A percentile compares a stretch with the other conserved stretches of the same genome.
Evolutionary conservation across 2,329 filamentous ascomycete species (phyloP).

Genomic region (Penicillium griseofulvum): DNA sequence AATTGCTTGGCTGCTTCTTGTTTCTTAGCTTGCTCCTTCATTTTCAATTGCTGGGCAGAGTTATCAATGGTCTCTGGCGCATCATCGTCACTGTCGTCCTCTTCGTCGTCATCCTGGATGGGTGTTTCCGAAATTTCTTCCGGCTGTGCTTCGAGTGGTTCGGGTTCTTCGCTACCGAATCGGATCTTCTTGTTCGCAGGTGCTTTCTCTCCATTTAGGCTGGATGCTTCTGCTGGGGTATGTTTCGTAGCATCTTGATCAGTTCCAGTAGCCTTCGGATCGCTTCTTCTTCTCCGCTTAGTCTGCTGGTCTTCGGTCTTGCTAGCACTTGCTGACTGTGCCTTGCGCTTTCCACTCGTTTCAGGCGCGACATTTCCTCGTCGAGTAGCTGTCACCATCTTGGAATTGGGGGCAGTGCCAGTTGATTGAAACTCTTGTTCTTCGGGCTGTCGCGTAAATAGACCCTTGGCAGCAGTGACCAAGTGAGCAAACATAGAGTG

Average conservation of each 20-base stretch:
- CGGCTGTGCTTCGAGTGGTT: conserved; percentile 18
- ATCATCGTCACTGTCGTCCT: conserved; percentile 38
- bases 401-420: conserved; percentile 19
- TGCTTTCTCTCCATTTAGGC: conserved; percentile 15
- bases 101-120: conserved; percentile 25
- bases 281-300: conserved; percentile 37
- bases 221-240: conserved; percentile 7
- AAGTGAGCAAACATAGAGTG: conserved; percentile 44
- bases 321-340: conserved; percentile 18
- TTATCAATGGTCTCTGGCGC: conserved; percentile 45
- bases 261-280: conserved; percentile 19
- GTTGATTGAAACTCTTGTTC: conserved; percentile 12
- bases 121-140: conserved; percentile 22
- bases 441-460: conserved; percentile 36
- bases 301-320: conserved; percentile 28
- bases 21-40: conserved; percentile 41
- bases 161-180: conserved; percentile 44
- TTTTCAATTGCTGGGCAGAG: conserved; percentile 37
- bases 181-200: conserved; percentile 29
- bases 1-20: conserved; percentile 38
- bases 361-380: conserved; percentile 24
- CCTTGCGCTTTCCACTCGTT: conserved; percentile 37
- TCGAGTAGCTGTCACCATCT: conserved; percentile 39
- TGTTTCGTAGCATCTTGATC: conserved; percentile 14
- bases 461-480: conserved; percentile 43